Base-by-base conservation (phyloP, 2,329 filamentous ascomycete genomes). In the Trichoderma brevicompactum region DNA sequence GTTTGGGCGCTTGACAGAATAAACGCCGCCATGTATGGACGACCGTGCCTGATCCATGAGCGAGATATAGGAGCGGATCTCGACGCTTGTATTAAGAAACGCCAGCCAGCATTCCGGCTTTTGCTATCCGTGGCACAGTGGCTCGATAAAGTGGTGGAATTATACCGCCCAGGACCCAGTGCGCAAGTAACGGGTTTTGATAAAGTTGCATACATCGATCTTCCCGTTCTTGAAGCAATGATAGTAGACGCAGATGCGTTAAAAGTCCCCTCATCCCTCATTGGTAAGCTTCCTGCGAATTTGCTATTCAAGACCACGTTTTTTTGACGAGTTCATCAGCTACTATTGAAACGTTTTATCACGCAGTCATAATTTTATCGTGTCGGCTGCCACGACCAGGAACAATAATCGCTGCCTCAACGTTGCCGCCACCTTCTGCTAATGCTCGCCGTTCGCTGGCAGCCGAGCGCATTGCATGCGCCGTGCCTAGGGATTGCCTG, bases 321-420 rank as follows among this genome's bases (percentile, higher is more conserved):
- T 28, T 28, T 46, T 43, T 50, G 6, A 50, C 43, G 32, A 34
- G 1, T 6, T 38, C 56, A 36, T 52, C 43, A 87, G 85, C 81
- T 7, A 88, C 87, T 0, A 80, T 89, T 7, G 87, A 89, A 69
- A 82, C 85, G 0, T 82, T 89, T 15, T 89, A 89, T 69, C 86
- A 89, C 69, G 85, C 86, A 3, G 83, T 89, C 7, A 83, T 85
- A 41, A 87, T 89, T 8, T 76, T 89, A 2, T 88, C 86, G 0
- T 88, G 85, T 56, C 81, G 87, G n/a, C 79, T 83, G 5, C 78
- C 82, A 3, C 73, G 80, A 10, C 77, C 77, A 10, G 75, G 80
- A 49, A 77, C 77, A 19, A 66, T 74, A 38, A 74, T 77, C 1
- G 78, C 76, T 48, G 79, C 77, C 40, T 78, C 75, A 32, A 83